Base-by-base conservation (phyloP, 805 yeast genomes). In the Suhomyces emberorum region DNA sequence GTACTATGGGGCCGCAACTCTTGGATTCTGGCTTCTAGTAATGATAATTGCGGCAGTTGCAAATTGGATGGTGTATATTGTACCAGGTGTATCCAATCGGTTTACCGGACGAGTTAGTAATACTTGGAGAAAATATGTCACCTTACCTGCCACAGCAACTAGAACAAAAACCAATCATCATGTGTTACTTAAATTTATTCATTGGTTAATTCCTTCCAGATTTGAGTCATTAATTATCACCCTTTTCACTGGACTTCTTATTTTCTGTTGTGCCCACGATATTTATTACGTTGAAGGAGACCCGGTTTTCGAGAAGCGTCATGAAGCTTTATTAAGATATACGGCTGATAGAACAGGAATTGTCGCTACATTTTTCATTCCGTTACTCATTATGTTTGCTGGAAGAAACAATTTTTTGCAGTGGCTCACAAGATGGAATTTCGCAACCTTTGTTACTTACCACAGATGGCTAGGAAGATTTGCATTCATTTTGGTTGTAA, bases 291-390 rank as follows among this genome's bases (percentile, higher is more conserved):
- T 39, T 1, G 27, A 22, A 1, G 39, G 38, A 4, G 49, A 54
- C 31, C 52, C 56, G 1, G 10, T 49, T 7, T 55, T 36, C 33
- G 18, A 14, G 8, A 7, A 31, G 16, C 43, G 28, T 16, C 16
- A 14, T 3, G 15, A n/a, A 7, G 49, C 53, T 4, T 30, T 45
- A 15, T 25, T 34, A 28, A 39, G 55, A 23, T 70, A 65, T 35
- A 42, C 57, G 32, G 77, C 73, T 24, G 77, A 77, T 46, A 63
- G 86, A 48, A 48, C 79, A 1, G 83, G 79, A 2, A 67, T 79
- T 18, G 50, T 77, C 30, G 58, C 51, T 7, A 54, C 68, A 3
- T 64, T 70, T 38, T n/a, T 49, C 28, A 42, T 49, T 14, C 57
- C 56, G 3, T 38, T 35, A 15, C 34, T 53, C 33, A 35, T 54